Evolutionary conservation across 179 eudicot species (phyloP).

Genomic region (Gypsophila paniculata): DNA sequence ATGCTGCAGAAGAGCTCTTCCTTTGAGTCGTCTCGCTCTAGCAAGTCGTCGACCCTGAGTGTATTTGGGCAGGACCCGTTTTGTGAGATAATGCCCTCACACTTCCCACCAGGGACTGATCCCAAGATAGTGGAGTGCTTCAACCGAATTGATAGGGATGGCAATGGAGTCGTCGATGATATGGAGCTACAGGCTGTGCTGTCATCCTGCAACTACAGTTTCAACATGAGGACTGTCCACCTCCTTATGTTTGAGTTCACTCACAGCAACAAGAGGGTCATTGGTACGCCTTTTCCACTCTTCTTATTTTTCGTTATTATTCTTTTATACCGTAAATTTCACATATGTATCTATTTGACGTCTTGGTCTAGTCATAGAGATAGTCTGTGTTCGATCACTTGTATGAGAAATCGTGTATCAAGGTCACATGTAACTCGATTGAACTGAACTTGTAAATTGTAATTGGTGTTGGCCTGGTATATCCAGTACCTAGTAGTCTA

Average conservation of each 20-base stretch:
- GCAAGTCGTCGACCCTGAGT: neutral
- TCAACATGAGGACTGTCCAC: conserved; percentile 37
- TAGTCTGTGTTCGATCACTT: too few relatives aligned
- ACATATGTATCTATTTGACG: too few relatives aligned
- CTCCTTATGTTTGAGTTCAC: conserved; percentile 57
- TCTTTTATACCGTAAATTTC: too few relatives aligned
- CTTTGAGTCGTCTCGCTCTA: neutral
- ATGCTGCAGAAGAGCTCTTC: conserved; percentile 21
- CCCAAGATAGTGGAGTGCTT: conserved; percentile 34
- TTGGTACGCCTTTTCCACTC: conserved; percentile 36
- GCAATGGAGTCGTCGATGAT: conserved; percentile 34
- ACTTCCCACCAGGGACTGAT: conserved; percentile 42
- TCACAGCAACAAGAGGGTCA: conserved; percentile 42
- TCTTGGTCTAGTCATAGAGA: too few relatives aligned
- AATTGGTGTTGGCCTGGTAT: too few relatives aligned
- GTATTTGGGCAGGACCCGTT: conserved; percentile 33
- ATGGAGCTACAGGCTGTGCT: conserved; percentile 36
- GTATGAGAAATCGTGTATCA: too few relatives aligned
- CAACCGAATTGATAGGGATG: conserved; percentile 36
- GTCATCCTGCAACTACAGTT: conserved; percentile 29
- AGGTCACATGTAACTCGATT: too few relatives aligned
- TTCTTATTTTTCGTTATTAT: neutral
- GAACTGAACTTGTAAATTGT: too few relatives aligned
- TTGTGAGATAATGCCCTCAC: conserved; percentile 29
- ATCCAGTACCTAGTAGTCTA: too few relatives aligned